Percentiles rank a stretch among this genome's conserved stretches.
Conservation (phyloP, 2,329 filamentous ascomycete species). For the Celoporthe dispersa region DNA sequence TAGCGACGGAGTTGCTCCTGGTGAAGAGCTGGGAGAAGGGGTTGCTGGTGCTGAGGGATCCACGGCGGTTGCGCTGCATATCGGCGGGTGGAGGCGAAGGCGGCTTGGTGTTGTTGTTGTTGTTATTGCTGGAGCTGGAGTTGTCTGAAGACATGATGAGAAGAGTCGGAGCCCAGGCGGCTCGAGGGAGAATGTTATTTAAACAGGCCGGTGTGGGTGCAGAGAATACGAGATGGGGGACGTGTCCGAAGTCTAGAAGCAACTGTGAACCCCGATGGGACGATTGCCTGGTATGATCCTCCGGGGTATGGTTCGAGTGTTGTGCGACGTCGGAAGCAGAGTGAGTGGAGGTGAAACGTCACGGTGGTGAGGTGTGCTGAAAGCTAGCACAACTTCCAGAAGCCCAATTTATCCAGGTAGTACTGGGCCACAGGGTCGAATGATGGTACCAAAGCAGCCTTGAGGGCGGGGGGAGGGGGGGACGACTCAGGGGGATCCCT, state of each 20-base stretch:
- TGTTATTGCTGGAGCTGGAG: slow-evolving; percentile 34
- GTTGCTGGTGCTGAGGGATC: slow-evolving; percentile 58
- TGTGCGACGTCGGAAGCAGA: slow-evolving; percentile 30
- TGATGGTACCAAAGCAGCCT: slow-evolving; percentile 12
- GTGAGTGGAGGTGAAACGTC: slow-evolving; percentile 32
- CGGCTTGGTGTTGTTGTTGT: slow-evolving; percentile 37
- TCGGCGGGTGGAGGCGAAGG: slow-evolving; percentile 37
- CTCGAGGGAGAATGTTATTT: slow-evolving; percentile 22
- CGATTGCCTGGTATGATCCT: slow-evolving; percentile 28
- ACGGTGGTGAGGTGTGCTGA: slow-evolving; percentile 26
- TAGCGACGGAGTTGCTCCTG: slow-evolving; percentile 55
- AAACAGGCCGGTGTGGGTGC: background rate
- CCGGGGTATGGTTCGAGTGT: slow-evolving; percentile 31
- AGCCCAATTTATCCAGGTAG: background rate
- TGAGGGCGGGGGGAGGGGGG: background rate
- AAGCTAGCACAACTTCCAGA: slow-evolving; percentile 11
- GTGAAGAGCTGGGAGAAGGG: slow-evolving; percentile 64
- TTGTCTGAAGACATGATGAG: slow-evolving; percentile 39
- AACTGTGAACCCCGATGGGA: slow-evolving; percentile 19
- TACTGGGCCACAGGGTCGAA: slow-evolving; percentile 24
- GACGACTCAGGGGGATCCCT: slow-evolving; percentile 14
- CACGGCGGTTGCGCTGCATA: slow-evolving; percentile 50
- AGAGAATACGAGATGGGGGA: slow-evolving; percentile 8
- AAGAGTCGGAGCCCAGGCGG: background rate
- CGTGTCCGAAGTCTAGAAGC: slow-evolving; percentile 1